phyloP scores from a whole-genome alignment of 345 rosid genomes.

The Chamaenerion angustifolium region DNA sequence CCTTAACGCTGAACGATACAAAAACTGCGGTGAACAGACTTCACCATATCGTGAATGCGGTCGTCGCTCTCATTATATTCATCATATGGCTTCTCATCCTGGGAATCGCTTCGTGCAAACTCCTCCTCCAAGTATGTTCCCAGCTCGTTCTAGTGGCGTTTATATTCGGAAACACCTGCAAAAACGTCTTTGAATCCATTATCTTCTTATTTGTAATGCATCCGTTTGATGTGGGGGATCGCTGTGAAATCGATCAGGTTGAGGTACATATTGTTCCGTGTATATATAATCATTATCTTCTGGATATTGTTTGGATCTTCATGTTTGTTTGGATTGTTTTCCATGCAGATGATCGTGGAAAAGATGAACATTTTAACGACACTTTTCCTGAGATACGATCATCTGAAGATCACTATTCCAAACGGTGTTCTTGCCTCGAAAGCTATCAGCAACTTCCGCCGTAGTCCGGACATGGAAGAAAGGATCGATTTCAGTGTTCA shows the following conservation, averaged over 20 bases:
- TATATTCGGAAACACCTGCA: constrained; percentile 32
- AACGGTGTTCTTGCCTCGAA: constrained; percentile 28
- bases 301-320: background rate
- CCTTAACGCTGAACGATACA: constrained; percentile 30
- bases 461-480: constrained; percentile 38
- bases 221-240: constrained; percentile 36
- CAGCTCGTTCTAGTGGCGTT: constrained; percentile 29
- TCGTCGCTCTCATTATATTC: constrained; percentile 16
- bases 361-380: constrained; percentile 35
- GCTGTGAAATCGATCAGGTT: constrained; percentile 29
- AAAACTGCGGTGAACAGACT: constrained; percentile 40
- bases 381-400: constrained; percentile 23
- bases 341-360: constrained; percentile 28
- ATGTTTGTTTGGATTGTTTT: background rate
- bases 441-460: constrained; percentile 25
- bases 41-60: constrained; percentile 20
- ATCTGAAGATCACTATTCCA: constrained; percentile 20
- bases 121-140: constrained; percentile 21
- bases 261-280: constrained; percentile 15
- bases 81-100: constrained; percentile 25
- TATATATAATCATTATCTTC: too few species aligned
- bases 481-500: constrained; percentile 27
- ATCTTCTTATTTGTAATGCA: constrained; percentile 36
- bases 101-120: constrained; percentile 19
- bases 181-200: constrained; percentile 24